Evolutionary conservation across 176 grass and related monocot genomes (phyloP), one percentile per base, ranked within the genome.

Genomic region (Aegilops sharonensis): DNA sequence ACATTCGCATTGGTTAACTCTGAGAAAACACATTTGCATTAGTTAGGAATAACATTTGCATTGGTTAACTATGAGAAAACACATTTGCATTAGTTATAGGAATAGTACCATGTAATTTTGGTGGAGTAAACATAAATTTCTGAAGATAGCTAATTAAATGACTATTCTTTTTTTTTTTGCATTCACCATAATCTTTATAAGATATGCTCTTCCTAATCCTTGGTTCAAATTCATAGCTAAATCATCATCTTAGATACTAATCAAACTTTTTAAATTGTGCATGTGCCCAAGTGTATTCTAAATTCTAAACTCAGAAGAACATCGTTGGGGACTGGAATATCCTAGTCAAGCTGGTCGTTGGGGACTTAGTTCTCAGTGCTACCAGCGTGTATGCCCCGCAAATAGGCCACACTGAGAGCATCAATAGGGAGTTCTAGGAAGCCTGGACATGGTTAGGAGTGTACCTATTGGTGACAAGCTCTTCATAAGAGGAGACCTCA

Each of bases 41-140:
- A 77, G 30, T 60, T 80, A 86, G 60, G 64, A 45, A 68, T 64
- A 81, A 52, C 25, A 79, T 89, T 80, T 64, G 60, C 69, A 75
- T 57, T 80, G 72, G 25, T 66, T 80, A 86, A 54, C 50, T 54
- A 1, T 18, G 15, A 18, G 14, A 18, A 54, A 54, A 54, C 50
- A 20, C 27, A 76, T 89, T 80, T 64, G 60, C 69, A 75, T 45
- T 80, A 77, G 31, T 66, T 48, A 48, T 80, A 87, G 61, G 64
- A 47, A 68, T 65, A 81, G 48, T 70, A 24, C 56, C 57, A 82
- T 68, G 83, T 35, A 75, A 35, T 88, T 85, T 68, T 75, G 4
- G 23, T 63, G 47, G 45, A 42, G 11, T 32, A 81, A 81, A 50
- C 9, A 75, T 85, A 21, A 88, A 66, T 84, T 30, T 81, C 34